A percentile compares a stretch with the other conserved stretches of the same genome.
These are phyloP conservation scores for Crithidia mellificae DNA, from an alignment of 208 protist genomes.

Conservation along the genomic window DNA sequence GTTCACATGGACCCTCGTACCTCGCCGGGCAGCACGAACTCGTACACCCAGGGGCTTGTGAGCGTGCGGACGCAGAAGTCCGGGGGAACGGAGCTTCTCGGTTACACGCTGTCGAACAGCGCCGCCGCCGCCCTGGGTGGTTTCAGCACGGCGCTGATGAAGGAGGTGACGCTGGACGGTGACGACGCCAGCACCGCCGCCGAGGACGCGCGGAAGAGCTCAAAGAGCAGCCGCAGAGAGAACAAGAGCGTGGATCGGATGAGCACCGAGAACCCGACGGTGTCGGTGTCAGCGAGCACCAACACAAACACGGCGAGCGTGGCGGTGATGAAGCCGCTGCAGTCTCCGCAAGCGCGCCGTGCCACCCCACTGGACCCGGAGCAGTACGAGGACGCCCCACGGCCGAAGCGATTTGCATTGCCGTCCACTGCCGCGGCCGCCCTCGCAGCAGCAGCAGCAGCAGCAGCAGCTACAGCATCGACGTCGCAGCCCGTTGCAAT, in stretches of 20 bases:
- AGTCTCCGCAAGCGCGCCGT: not conserved
- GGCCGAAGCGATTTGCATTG: not conserved
- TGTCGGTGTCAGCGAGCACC: not conserved
- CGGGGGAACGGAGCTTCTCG: conserved; percentile 31
- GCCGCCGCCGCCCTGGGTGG: conserved; percentile 29
- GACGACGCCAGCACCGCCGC: not conserved
- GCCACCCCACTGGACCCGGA: conserved; percentile 5
- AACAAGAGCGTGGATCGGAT: not conserved
- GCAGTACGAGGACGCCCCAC: conserved; percentile 4
- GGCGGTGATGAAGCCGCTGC: not conserved
- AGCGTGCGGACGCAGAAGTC: conserved; percentile 37
- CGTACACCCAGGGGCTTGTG: conserved; percentile 20
- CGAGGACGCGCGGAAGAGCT: not conserved
- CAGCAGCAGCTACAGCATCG: not conserved
- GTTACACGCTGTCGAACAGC: conserved; percentile 35
- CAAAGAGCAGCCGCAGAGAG: not conserved
- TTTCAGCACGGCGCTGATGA: conserved; percentile 39
- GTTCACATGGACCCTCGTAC: conserved; percentile 1
- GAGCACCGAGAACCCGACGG: not conserved
- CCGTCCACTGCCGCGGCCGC: too few relatives aligned
- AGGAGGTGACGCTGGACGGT: conserved; percentile 24
- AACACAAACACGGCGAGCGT: not conserved
- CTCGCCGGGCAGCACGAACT: conserved; percentile 17
- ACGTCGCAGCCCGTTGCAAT: too few relatives aligned
- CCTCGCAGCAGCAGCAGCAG: not conserved